A percentile compares a stretch with the other conserved stretches of the same genome.
These are phyloP conservation scores for Penicillium diatomitis DNA, from an alignment of 495 filamentous ascomycete genomes.

Conservation along the genomic window DNA sequence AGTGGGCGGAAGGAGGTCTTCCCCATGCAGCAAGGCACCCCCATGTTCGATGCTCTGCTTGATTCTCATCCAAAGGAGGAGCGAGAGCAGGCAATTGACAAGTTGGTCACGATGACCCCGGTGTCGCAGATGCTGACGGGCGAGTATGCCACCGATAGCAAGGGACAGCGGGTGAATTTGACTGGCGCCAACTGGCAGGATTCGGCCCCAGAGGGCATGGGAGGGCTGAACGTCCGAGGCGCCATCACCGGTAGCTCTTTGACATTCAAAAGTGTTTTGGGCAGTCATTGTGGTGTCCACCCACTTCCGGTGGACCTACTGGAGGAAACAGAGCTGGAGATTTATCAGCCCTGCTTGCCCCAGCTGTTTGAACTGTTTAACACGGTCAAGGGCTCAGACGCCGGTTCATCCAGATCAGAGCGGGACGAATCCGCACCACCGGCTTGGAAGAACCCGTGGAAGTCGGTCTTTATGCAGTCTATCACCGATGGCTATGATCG, in stretches of 20 bases:
- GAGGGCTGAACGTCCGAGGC: constrained; percentile 36
- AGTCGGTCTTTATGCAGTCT: constrained; percentile 38
- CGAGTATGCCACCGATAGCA: constrained; percentile 29
- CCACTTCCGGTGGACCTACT: constrained; percentile 38
- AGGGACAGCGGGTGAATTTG: constrained; percentile 16
- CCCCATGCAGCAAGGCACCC: constrained; percentile 31
- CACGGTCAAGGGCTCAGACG: constrained; percentile 11
- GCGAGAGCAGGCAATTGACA: constrained; percentile 15
- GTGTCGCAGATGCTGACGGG: constrained; percentile 36
- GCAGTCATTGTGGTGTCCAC: constrained; percentile 36
- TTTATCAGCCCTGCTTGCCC: constrained; percentile 39
- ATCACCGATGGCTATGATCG: constrained; percentile 39
- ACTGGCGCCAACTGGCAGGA: constrained; percentile 16
- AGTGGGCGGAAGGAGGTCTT: constrained; percentile 41
- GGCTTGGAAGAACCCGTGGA: constrained; percentile 24
- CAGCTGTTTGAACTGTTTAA: constrained; percentile 39
- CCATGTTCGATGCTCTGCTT: constrained; percentile 29
- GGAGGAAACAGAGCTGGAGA: constrained; percentile 30
- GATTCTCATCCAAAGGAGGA: constrained; percentile 17
- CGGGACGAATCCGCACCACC: constrained; percentile 1
- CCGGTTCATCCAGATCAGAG: background rate
- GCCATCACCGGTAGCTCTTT: constrained; percentile 34
- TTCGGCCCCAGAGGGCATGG: constrained; percentile 18
- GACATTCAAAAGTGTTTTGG: constrained; percentile 38
- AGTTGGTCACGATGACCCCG: constrained; percentile 25